Evolutionary conservation across 169 alveolate species (phyloP), one percentile per base, ranked within the genome.

Genomic region (Plasmodium chabaudi): DNA sequence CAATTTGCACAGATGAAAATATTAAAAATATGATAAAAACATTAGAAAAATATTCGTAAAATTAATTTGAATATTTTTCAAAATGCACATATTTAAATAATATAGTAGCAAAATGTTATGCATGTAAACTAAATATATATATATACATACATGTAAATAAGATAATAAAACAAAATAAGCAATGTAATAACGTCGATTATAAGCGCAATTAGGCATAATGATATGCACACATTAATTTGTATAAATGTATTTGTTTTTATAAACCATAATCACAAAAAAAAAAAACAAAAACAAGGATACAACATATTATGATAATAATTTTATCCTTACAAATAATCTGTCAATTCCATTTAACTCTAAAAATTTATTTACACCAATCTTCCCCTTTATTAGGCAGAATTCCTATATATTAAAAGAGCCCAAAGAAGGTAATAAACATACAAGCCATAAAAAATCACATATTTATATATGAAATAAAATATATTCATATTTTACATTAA

Each of bases 1-100:
- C 74, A 61, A 23, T 75, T 61, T 75, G 88, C 75, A 64, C 88
- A 53, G 88, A 75, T 63, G 88, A 75, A 75, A 75, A 75, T 63
- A 51, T 75, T 63, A 75, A 75, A 75, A 64, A 57, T 39, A 75
- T 75, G 59, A 75, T 75, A 61, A 75, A 75, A 75, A 42, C 63
- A 47, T 64, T 75, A 61, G 88, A 75, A 75, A 75, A 75, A 64
- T 47, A 63, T 63, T 63, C 88, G 15, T 75, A 67, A 74, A 42
- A 67, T 17, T 1, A 44, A 23, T 34, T 17, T 34, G 60, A 59
- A 65, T 65, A 17, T 65, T 39, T 65, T 12, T 51, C 12, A 51
- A 51, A 51, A 51, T 15, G 59, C 19, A 51, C 19, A 15, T 3
- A 51, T 15, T 34, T 34, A 34, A 56, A 17, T 17, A 2, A 56